Evolutionary conservation across 306 rosid species (phyloP), one percentile per base, ranked within the genome.

Genomic region (Quercus glauca): DNA sequence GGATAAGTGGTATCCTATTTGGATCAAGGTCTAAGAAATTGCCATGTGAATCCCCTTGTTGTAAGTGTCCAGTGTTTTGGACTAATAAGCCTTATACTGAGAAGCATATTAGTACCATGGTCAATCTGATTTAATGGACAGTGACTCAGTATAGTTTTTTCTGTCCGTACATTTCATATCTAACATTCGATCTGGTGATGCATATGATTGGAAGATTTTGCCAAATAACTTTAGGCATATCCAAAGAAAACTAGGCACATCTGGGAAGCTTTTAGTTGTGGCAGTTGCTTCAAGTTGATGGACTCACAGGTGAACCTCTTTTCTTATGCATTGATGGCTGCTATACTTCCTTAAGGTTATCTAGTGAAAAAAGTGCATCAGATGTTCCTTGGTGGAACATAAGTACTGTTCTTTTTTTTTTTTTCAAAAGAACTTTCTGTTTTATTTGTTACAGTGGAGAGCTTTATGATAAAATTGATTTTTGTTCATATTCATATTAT

Each of bases 11-110:
- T n/a, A 55, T 33, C 37, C 55, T 41, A 17, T 33, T 75, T 12
- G 51, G 70, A 68, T 67, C 35, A 55, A 20, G 79, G 15, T 26
- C 58, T 20, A 45, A 14, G 68, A 11, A 56, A 55, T 45, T 74
- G 20, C 74, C 69, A 51, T 28, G 26, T 12, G 18, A 35, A 37
- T 68, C 26, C 26, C 26, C 69, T 25, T 37, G 43, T 65, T 75
- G 28, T 64, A 55, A 75, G 57, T 76, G 52, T 64, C 41, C 21
- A 52, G 73, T 68, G 58, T 69, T 73, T 29, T 58, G 72, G 71
- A 73, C 37, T 73, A 8, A 52, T 60, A 41, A 28, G 43, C 51
- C 17, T 58, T 41, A 31, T 31, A 60, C 64, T 64, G n/a, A 65
- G 63, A 52, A 65, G 43, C 69, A 28, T 14, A 41, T 67, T 55